Conservation (phyloP, 2,329 filamentous ascomycete species). For the Penicillium janthinellum region DNA sequence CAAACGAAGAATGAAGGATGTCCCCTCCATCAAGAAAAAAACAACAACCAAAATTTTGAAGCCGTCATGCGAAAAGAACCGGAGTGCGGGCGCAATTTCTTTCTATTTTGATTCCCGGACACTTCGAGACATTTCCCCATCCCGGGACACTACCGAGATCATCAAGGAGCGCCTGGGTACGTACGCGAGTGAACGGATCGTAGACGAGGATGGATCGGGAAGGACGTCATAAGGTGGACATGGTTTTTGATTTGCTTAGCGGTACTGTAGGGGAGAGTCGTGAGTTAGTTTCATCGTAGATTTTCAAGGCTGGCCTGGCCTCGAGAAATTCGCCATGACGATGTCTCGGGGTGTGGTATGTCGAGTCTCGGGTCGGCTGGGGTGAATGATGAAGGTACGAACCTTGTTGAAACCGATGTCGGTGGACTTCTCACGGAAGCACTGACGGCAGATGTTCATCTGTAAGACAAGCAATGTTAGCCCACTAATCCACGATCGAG, state of each 20-base stretch:
- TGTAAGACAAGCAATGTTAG: constrained; percentile 27
- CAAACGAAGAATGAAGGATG: constrained; percentile 14
- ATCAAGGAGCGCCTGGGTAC: constrained; percentile 30
- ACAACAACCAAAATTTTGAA: constrained; percentile 23
- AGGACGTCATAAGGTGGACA: constrained; percentile 27
- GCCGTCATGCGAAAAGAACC: constrained; percentile 23
- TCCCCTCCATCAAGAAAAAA: constrained; percentile 23
- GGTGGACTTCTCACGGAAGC: constrained; percentile 68
- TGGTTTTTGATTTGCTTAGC: constrained; percentile 34
- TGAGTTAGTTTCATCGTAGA: constrained; percentile 19
- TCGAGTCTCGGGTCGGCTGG: constrained; percentile 4
- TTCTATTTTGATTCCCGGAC: constrained; percentile 7
- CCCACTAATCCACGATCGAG: constrained; percentile 19
- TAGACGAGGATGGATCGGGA: constrained; percentile 36
- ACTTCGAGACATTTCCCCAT: constrained; percentile 27
- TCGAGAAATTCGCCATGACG: not conserved
- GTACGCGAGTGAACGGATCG: constrained; percentile 31
- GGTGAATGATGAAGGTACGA: constrained; percentile 32
- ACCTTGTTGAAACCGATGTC: constrained; percentile 73
- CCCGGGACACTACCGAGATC: constrained; percentile 22
- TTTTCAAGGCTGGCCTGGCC: not conserved
- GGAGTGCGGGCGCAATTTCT: constrained; percentile 16
- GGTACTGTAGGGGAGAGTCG: constrained; percentile 30
- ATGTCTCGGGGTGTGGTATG: not conserved
- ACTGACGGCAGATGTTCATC: constrained; percentile 64